Base-by-base conservation (phyloP, 805 yeast genomes). In the Naumovozyma baii region DNA sequence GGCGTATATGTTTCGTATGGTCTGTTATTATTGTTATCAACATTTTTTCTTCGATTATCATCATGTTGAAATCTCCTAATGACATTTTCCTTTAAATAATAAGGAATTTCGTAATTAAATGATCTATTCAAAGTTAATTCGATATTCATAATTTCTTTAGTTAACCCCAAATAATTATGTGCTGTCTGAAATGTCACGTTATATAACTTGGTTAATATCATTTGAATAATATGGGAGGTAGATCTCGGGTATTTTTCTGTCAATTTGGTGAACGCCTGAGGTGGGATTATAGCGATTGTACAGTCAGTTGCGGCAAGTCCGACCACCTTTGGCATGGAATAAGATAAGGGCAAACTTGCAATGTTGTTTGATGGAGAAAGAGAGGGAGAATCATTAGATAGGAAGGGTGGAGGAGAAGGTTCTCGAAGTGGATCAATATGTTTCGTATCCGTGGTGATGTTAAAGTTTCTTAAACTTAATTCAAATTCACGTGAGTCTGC, bases 121-220 rank as follows among this genome's bases (percentile, higher is more conserved):
- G 61, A 56, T 10, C 66, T 60, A 54, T 88, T 90, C 33, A 86
- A 63, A 18, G 69, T 66, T 5, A 73, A 62, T 54, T 90, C 98
- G 14, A 90, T 78, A 40, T 80, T 76, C 51, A 83, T 72, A 22
- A 90, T 78, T 51, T 87, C 95, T 15, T 73, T 66, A 0, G 96
- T 86, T 17, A 90, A 63, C 0, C 95, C 96, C 36, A 90, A 66
- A 57, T 90, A 92, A 45, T 76, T 73, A 57, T 88, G 92, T 8
- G 92, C 84, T 0, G 96, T 84, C 54, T 84, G 88, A 60, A 90
- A 78, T 0, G 97, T 90, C 7, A 92, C 96, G 48, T 94, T 74
- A 56, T 86, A 85, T 39, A 92, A 69, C 45, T 95, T 73, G 1
- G 94, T 80, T 40, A 90, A 64, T 18, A 90, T 85, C 76, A 90